These are phyloP conservation scores for Cladophialophora exuberans DNA, from an alignment of 2,329 filamentous ascomycete genomes.

Conservation along the genomic window DNA sequence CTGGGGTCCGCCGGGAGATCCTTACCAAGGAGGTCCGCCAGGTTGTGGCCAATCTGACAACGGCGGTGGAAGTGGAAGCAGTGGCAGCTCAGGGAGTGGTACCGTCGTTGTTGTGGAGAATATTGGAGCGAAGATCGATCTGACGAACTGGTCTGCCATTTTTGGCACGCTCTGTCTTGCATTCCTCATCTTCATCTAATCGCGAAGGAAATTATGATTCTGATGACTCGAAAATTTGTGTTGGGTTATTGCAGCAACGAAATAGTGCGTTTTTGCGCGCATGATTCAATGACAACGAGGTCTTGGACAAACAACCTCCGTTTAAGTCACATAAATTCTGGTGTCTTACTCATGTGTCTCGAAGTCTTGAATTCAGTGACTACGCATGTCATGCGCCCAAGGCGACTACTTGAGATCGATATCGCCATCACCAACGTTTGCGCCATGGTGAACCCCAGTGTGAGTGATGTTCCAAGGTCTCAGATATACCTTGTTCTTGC, in stretches of 20 bases:
- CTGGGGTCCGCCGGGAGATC: conserved; percentile 33
- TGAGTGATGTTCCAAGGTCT: not conserved
- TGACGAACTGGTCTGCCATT: conserved; percentile 17
- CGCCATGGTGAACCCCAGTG: not conserved
- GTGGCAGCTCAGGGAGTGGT: conserved; percentile 4
- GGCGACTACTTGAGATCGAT: too few species aligned
- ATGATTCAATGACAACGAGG: too few species aligned
- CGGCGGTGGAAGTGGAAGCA: conserved; percentile 8
- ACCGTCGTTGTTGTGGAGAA: conserved; percentile 25
- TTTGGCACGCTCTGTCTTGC: conserved; percentile 17
- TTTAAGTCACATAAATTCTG: too few species aligned
- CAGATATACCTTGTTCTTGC: not conserved
- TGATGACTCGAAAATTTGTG: not conserved
- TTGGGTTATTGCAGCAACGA: too few species aligned
- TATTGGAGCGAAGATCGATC: conserved; percentile 6
- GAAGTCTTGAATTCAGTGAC: too few species aligned
- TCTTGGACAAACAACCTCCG: too few species aligned
- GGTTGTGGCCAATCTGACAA: conserved; percentile 23
- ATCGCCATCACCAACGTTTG: not conserved
- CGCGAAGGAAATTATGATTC: not conserved
- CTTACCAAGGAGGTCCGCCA: conserved; percentile 29
- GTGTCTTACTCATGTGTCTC: too few species aligned
- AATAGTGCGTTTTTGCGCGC: not conserved
- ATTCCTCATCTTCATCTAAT: conserved; percentile 23
- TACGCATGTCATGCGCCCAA: too few species aligned